Evolutionary conservation across 495 filamentous ascomycete species (phyloP), one percentile per base, ranked within the genome.

Genomic region (Symbiotaphrina buchneri): DNA sequence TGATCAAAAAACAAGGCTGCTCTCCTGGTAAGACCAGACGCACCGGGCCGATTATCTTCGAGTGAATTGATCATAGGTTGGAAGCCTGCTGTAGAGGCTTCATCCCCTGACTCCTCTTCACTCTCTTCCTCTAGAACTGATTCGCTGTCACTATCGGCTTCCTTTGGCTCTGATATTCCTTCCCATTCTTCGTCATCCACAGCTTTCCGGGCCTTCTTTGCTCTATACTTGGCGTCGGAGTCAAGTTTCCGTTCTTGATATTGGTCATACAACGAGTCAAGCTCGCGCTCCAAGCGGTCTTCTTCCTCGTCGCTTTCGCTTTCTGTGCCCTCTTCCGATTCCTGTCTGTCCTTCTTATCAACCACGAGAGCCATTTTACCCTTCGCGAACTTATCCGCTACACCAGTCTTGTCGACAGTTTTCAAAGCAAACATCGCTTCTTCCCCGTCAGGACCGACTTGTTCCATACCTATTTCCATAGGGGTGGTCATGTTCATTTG

Each of bases 401-500:
- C 75, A 21, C 68, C 68, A 11, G 68, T 60, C 41, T 75, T 71
- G 39, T 94, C 83, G 19, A 91, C 61, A 8, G 63, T 46, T 45
- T 79, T 85, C 18, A 94, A 59, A 6, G 59, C 64, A 48, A 99
- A 99, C 50, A 91, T 85, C 3, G 69, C 59, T 27, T 78, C 77
- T 11, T 73, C 67, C 5, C 80, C 83, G 21, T 58, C 52, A 1
- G 75, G 71, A 8, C 78, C 78, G n/a, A 61, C 54, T 47, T 92
- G 81, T 46, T 94, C 85, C 56, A 87, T 72, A 39, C 87, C 87
- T 40, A 97, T 90, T 37, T 97, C 90, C 59, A 78, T 84, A 10
- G 87, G 85, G 1, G 81, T 74, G 10, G 71, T 80, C 90, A 97
- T 95, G 50, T 93, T 68, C 58, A 97, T 67, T 52, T 97, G 90